phyloP scores from a whole-genome alignment of 768 basidiomycete species.

The Collybiopsis confluens region DNA sequence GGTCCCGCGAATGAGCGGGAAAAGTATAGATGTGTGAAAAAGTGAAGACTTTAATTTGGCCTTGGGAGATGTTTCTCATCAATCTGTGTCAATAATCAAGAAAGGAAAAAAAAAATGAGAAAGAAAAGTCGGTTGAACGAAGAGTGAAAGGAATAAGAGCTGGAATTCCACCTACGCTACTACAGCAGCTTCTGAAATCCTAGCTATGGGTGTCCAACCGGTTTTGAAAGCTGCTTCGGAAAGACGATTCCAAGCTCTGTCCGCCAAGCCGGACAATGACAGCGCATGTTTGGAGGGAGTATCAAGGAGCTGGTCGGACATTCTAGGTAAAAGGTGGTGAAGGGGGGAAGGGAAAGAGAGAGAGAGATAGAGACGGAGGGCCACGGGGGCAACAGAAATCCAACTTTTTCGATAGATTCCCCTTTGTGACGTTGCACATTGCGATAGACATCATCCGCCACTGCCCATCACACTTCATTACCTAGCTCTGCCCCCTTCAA shows the following conservation, averaged over 20 bases:
- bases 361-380: too few species aligned
- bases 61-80: constrained; percentile 42
- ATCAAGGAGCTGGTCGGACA: constrained; percentile 35
- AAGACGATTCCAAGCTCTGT: constrained; percentile 37
- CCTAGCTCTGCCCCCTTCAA: too few species aligned
- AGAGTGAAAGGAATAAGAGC: constrained; percentile 6
- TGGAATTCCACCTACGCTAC: constrained; percentile 32
- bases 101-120: too few species aligned
- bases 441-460: too few species aligned
- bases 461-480: too few species aligned
- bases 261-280: constrained; percentile 37
- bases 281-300: constrained; percentile 39
- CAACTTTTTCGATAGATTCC: too few species aligned
- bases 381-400: too few species aligned
- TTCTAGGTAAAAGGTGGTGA: constrained; percentile 12
- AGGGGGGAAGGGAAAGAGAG: neutral
- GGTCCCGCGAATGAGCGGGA: constrained; percentile 22
- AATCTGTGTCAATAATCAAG: too few species aligned
- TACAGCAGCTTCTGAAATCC: constrained; percentile 41
- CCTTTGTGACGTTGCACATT: too few species aligned
- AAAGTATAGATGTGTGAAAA: constrained; percentile 41
- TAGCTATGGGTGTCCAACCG: constrained; percentile 39
- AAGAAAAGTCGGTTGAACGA: neutral
- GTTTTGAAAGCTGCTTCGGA: constrained; percentile 36
- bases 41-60: constrained; percentile 46